Percentiles rank a stretch among this genome's conserved stretches.
Conservation (phyloP, 2,329 filamentous ascomycete species). For the Diaporthe sp. region DNA sequence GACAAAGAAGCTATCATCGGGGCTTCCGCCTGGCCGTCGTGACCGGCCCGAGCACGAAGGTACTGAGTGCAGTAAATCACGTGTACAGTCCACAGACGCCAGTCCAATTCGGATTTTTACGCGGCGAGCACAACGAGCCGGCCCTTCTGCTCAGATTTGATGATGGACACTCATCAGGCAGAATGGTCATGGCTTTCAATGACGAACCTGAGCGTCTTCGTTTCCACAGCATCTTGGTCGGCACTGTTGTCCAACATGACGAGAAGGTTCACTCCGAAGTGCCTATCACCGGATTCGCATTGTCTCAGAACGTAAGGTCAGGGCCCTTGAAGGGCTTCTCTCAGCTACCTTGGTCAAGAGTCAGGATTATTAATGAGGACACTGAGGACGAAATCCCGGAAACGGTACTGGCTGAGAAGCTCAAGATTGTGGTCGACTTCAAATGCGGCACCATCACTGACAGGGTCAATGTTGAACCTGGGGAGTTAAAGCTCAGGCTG, state of each 20-base stretch:
- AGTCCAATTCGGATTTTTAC: slow-evolving; percentile 83
- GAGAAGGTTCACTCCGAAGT: slow-evolving; percentile 81
- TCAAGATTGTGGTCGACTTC: slow-evolving; percentile 82
- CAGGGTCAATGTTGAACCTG: slow-evolving; percentile 83
- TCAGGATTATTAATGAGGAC: slow-evolving; percentile 80
- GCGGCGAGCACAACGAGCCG: slow-evolving; percentile 78
- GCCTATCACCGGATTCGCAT: slow-evolving; percentile 73
- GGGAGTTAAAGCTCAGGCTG: slow-evolving; percentile 78
- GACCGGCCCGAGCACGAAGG: slow-evolving; percentile 82
- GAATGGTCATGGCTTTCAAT: slow-evolving; percentile 83
- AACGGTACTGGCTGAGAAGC: slow-evolving; percentile 81
- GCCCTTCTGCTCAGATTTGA: slow-evolving; percentile 79
- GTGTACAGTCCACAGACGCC: slow-evolving; percentile 74
- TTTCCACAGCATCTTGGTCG: slow-evolving; percentile 81
- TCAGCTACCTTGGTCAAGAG: slow-evolving; percentile 73
- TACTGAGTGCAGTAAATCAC: slow-evolving; percentile 82
- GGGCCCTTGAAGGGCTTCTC: slow-evolving; percentile 65
- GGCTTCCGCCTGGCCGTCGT: slow-evolving; percentile 85
- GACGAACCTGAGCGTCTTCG: slow-evolving; percentile 78
- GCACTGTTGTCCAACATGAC: slow-evolving; percentile 75
- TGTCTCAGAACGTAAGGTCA: slow-evolving; percentile 67
- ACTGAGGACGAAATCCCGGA: slow-evolving; percentile 72
- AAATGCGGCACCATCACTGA: slow-evolving; percentile 85
- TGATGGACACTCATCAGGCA: slow-evolving; percentile 74
- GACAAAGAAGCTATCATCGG: slow-evolving; percentile 79